A percentile compares a stretch with the other conserved stretches of the same genome.
Conservation (phyloP, 108 stramenopile species). For the Cyclotella kingstonii region DNA sequence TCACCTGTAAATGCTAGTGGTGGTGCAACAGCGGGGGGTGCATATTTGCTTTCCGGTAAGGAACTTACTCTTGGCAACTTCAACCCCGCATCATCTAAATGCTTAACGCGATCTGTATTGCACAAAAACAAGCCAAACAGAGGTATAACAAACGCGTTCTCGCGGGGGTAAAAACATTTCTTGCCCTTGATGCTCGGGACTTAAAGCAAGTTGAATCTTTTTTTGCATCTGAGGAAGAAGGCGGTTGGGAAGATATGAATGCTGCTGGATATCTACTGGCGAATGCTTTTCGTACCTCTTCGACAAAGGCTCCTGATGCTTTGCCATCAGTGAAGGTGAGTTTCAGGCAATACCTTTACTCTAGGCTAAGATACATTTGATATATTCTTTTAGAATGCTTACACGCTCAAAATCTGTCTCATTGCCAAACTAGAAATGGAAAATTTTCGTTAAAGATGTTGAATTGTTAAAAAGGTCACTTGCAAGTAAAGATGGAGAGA, state of each 20-base stretch:
- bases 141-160: slow-evolving; percentile 84
- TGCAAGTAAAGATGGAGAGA: slow-evolving; percentile 61
- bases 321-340: slow-evolving; percentile 54
- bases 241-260: slow-evolving; percentile 75
- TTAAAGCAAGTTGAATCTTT: slow-evolving; percentile 50
- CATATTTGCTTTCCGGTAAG: slow-evolving; percentile 64
- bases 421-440: slow-evolving; percentile 71
- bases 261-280: slow-evolving; percentile 72
- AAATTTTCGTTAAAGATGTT: slow-evolving; percentile 69
- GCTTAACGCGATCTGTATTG: neutral
- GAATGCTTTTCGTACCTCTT: slow-evolving; percentile 71
- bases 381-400: neutral
- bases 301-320: slow-evolving; percentile 59
- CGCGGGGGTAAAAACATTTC: slow-evolving; percentile 60
- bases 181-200: slow-evolving; percentile 51
- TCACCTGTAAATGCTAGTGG: slow-evolving; percentile 60
- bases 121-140: slow-evolving; percentile 64
- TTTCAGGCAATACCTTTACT: neutral
- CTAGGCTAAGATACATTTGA: neutral
- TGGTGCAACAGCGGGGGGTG: slow-evolving; percentile 85
- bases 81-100: neutral
- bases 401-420: neutral
- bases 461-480: slow-evolving; percentile 54
- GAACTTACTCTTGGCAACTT: neutral
- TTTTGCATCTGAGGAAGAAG: slow-evolving; percentile 60